Percentiles rank a stretch among this genome's conserved stretches.
Evolutionary conservation across 148 eudicot species (phyloP).

Genomic region (Dianthus caryophyllus): DNA sequence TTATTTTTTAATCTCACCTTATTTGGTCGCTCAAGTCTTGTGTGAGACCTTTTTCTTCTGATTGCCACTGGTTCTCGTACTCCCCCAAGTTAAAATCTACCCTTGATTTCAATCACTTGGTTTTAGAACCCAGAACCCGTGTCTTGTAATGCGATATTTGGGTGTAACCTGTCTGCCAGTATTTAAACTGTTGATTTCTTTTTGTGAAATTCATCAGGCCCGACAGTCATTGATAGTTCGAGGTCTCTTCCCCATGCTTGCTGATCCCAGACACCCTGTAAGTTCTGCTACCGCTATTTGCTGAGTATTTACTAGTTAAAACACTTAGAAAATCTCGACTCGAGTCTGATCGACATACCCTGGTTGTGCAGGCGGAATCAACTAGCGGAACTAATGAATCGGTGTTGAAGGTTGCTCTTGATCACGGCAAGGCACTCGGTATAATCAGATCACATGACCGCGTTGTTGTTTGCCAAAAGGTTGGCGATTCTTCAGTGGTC

Average conservation of each 20-base stretch:
- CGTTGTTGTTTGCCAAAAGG: constrained; percentile 84
- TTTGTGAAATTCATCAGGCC: constrained; percentile 47
- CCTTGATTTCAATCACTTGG: too few species aligned
- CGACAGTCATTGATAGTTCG: constrained; percentile 88
- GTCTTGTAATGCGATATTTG: too few species aligned
- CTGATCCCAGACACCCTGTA: constrained; percentile 98
- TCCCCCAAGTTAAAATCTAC: too few species aligned
- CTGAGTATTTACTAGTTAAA: neutral
- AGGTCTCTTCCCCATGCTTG: constrained; percentile 97
- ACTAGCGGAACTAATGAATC: constrained; percentile 69
- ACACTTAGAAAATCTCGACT: neutral
- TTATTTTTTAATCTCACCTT: too few species aligned
- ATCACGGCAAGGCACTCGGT: constrained; percentile 78
- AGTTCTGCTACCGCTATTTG: constrained; percentile 26
- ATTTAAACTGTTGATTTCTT: constrained; percentile 11
- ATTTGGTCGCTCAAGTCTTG: too few species aligned
- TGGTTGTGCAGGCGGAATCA: constrained; percentile 60
- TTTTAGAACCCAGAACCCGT: too few species aligned
- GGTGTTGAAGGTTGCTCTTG: constrained; percentile 78
- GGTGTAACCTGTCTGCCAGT: too few species aligned
- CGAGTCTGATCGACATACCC: neutral
- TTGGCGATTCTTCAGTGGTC: constrained; percentile 83
- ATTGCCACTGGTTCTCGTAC: too few species aligned
- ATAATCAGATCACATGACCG: constrained; percentile 82
- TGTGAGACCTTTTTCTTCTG: too few species aligned